Conservation (phyloP, 345 rosid species). For the Hypericum androsaemum region DNA sequence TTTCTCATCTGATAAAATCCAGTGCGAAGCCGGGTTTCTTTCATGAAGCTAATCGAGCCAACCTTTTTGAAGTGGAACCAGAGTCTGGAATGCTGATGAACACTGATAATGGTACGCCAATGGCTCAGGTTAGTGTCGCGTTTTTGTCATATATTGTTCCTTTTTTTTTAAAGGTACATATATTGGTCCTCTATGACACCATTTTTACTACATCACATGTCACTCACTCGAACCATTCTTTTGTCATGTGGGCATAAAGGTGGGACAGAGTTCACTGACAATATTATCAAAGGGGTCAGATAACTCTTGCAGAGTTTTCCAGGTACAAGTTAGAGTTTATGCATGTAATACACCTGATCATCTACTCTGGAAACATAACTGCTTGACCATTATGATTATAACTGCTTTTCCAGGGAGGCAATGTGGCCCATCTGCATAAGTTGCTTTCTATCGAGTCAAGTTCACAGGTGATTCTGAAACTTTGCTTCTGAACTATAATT, state of each 20-base stretch:
- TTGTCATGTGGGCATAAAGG: constrained; percentile 22
- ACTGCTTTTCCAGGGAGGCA: constrained; percentile 63
- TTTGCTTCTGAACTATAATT: no score
- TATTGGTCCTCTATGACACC: no score
- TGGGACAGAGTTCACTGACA: constrained; percentile 47
- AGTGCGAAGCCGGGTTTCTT: constrained; percentile 97
- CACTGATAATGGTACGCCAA: constrained; percentile 92
- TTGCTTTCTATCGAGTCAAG: constrained; percentile 91
- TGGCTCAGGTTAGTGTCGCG: constrained; percentile 59
- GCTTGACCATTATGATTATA: no score
- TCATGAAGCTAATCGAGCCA: constrained; percentile 78
- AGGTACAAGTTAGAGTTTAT: constrained; percentile 28
- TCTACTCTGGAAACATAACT: no score
- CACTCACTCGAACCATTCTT: no score
- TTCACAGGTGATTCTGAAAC: constrained; percentile 51
- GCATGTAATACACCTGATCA: no score
- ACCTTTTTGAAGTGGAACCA: constrained; percentile 84
- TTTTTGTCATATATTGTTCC: not conserved
- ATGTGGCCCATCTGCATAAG: constrained; percentile 88
- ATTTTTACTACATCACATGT: no score
- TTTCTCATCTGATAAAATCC: constrained; percentile 3
- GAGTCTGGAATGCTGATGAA: constrained; percentile 78
- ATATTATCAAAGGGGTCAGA: constrained; percentile 27
- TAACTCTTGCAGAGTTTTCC: constrained; percentile 53
- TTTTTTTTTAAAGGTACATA: not conserved